A percentile compares a stretch with the other conserved stretches of the same genome.
Conservation (phyloP, 2,329 filamentous ascomycete species). For the Hypoxylon sp. region DNA sequence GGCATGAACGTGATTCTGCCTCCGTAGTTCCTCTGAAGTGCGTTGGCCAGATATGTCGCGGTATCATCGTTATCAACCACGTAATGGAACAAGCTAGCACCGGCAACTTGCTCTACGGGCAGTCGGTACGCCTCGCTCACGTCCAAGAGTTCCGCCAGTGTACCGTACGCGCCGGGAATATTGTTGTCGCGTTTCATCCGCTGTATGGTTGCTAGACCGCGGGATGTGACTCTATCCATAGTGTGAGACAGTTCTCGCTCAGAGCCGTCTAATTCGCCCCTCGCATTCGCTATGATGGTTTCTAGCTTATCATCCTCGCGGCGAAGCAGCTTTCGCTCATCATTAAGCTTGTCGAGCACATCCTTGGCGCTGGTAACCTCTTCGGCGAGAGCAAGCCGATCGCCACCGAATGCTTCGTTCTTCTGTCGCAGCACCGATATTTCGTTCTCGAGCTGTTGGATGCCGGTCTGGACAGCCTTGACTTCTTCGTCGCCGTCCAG, state of each 20-base stretch:
- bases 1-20: slow-evolving; percentile 96
- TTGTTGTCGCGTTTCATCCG: slow-evolving; percentile 81
- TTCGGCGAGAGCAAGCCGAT: slow-evolving; percentile 75
- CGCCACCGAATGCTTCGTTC: slow-evolving; percentile 80
- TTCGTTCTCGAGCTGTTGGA: slow-evolving; percentile 75
- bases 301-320: slow-evolving; percentile 89
- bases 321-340: slow-evolving; percentile 86
- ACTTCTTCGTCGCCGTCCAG: slow-evolving; percentile 88
- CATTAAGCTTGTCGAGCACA: slow-evolving; percentile 77
- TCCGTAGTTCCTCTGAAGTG: slow-evolving; percentile 78
- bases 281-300: slow-evolving; percentile 77
- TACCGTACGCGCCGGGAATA: slow-evolving; percentile 88
- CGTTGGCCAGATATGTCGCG: slow-evolving; percentile 80
- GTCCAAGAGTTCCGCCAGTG: slow-evolving; percentile 89
- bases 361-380: slow-evolving; percentile 81
- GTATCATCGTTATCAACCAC: slow-evolving; percentile 92
- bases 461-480: slow-evolving; percentile 71
- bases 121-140: slow-evolving; percentile 85
- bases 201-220: slow-evolving; percentile 86
- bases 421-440: slow-evolving; percentile 73
- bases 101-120: slow-evolving; percentile 91
- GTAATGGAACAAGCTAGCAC: slow-evolving; percentile 92
- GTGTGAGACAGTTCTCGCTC: slow-evolving; percentile 81
- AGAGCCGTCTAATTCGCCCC: slow-evolving; percentile 77
- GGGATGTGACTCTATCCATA: slow-evolving; percentile 88